These are phyloP conservation scores for Trifolium dubium DNA, from an alignment of 306 rosid species.

Conservation along the genomic window DNA sequence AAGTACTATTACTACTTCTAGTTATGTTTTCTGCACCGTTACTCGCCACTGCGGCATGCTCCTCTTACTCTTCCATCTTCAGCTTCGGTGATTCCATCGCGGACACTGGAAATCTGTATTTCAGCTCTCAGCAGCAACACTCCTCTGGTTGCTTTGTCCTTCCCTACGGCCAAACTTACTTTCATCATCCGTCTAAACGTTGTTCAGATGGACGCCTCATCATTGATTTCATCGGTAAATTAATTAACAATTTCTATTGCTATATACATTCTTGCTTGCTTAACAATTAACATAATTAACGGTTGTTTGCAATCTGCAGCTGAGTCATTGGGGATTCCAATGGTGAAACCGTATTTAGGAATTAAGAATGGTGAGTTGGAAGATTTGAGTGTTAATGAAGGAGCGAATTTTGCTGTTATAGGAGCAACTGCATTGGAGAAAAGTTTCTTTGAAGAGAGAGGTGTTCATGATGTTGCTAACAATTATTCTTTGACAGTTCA, in stretches of 20 bases:
- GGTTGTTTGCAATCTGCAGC: constrained; percentile 40
- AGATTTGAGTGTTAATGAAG: constrained; percentile 25
- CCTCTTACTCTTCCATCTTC: constrained; percentile 55
- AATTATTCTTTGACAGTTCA: constrained; percentile 55
- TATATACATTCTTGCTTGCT: too few relatives aligned
- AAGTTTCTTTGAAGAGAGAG: constrained; percentile 42
- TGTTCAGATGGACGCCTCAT: constrained; percentile 86
- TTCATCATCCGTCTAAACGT: constrained; percentile 62
- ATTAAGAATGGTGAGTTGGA: constrained; percentile 22
- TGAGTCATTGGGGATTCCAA: constrained; percentile 54
- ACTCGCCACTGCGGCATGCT: background rate
- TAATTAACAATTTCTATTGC: too few relatives aligned
- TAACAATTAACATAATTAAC: too few relatives aligned
- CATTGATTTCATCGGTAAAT: constrained; percentile 62
- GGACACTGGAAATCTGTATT: constrained; percentile 59
- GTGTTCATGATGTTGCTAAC: background rate
- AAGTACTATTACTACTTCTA: too few relatives aligned
- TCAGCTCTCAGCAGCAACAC: background rate
- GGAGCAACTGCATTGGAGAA: constrained; percentile 65
- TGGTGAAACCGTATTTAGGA: constrained; percentile 50
- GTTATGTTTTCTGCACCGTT: background rate
- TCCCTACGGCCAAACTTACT: constrained; percentile 72
- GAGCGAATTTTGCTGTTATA: constrained; percentile 62
- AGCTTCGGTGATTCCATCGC: constrained; percentile 72
- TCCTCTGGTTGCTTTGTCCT: constrained; percentile 16